Evolutionary conservation across 352 stramenopile genomes (phyloP).

Genomic region (Phytophthora rubi): DNA sequence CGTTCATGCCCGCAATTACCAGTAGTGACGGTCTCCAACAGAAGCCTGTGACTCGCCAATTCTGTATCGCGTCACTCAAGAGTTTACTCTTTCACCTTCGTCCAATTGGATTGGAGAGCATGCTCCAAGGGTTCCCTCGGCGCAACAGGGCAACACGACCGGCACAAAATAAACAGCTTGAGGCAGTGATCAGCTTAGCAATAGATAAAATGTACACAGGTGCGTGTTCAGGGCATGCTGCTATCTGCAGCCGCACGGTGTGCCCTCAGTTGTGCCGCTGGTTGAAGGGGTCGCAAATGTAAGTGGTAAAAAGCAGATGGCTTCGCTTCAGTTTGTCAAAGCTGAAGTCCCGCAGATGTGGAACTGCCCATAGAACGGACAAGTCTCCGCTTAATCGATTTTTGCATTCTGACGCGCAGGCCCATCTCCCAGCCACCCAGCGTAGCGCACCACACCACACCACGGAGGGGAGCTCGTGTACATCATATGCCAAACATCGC

Average conservation of each 20-base stretch:
- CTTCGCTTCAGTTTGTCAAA: background rate
- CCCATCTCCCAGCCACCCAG: background rate
- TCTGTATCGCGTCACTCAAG: slow-evolving; percentile 9
- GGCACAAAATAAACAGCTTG: background rate
- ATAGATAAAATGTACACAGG: background rate
- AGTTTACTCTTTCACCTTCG: background rate
- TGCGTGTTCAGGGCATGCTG: background rate
- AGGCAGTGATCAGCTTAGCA: background rate
- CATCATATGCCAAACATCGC: background rate
- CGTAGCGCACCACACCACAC: background rate
- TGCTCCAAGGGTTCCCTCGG: background rate
- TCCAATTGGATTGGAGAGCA: slow-evolving; percentile 5
- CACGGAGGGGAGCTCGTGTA: background rate
- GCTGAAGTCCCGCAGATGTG: background rate
- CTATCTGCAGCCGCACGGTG: background rate
- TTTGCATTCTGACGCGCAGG: slow-evolving; percentile 2
- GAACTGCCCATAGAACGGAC: slow-evolving; percentile 18
- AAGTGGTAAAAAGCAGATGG: background rate
- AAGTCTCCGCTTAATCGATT: slow-evolving; percentile 18
- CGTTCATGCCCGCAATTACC: slow-evolving; percentile 18
- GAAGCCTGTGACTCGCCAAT: slow-evolving; percentile 22
- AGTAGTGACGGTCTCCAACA: slow-evolving; percentile 16
- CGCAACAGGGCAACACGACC: slow-evolving; percentile 5
- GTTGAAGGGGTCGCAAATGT: background rate
- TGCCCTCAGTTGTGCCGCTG: too few species aligned